Conservation (phyloP, 108 stramenopile genomes). For the Cyclotella atomus region DNA sequence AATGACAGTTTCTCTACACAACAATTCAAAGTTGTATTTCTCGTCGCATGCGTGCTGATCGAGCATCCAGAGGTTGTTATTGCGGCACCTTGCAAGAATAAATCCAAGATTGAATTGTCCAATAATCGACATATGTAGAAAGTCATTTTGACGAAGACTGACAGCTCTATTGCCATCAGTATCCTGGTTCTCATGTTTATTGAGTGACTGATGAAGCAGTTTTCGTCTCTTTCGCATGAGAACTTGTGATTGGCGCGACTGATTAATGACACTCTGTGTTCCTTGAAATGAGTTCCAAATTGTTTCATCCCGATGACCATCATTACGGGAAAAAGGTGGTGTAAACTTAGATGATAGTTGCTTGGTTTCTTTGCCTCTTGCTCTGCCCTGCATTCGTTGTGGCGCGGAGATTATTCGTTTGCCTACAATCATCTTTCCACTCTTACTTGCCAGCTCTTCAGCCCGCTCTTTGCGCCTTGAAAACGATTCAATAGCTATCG, state of each 20-base stretch:
- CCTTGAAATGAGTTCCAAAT: conserved; percentile 51
- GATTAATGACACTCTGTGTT: conserved; percentile 41
- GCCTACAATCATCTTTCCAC: conserved; percentile 33
- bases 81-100: conserved; percentile 80
- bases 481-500: neutral
- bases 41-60: conserved; percentile 96
- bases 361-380: neutral
- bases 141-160: conserved; percentile 67
- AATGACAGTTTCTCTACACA: conserved; percentile 73
- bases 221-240: conserved; percentile 30
- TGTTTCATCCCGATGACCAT: conserved; percentile 8
- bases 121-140: conserved; percentile 80
- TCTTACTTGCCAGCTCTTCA: neutral
- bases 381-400: neutral
- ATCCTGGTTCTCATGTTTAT: conserved; percentile 13
- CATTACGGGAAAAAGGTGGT: no score
- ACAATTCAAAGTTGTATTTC: conserved; percentile 79
- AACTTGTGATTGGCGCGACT: conserved; percentile 28
- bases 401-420: conserved; percentile 12
- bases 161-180: neutral
- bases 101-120: conserved; percentile 98
- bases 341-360: neutral
- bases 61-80: conserved; percentile 91
- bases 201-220: conserved; percentile 19
- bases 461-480: neutral